These are phyloP conservation scores for Leccinum holopus DNA, from an alignment of 1,284 basidiomycete genomes.

Conservation along the genomic window DNA sequence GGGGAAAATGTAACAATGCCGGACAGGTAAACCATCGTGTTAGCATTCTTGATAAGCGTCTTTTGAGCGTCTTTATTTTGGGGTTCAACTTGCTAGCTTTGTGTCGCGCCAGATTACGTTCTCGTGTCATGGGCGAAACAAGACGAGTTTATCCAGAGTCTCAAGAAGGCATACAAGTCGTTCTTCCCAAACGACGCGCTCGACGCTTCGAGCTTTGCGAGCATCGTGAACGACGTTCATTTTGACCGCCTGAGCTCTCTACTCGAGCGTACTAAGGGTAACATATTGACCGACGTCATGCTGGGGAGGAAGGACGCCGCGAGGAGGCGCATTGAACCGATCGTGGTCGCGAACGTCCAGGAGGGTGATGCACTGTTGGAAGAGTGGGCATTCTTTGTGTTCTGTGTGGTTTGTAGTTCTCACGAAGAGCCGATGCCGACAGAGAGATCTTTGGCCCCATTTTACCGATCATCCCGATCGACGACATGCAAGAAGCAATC, in stretches of 20 bases:
- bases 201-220: slow-evolving; percentile 13
- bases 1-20: slow-evolving; percentile 54
- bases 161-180: slow-evolving; percentile 40
- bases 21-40: slow-evolving; percentile 42
- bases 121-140: slow-evolving; percentile 50
- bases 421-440: background rate
- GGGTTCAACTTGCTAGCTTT: slow-evolving; percentile 39
- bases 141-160: slow-evolving; percentile 50
- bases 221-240: slow-evolving; percentile 26
- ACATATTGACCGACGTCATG: slow-evolving; percentile 44
- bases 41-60: background rate
- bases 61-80: background rate
- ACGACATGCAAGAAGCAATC: slow-evolving; percentile 37
- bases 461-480: slow-evolving; percentile 61
- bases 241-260: slow-evolving; percentile 33
- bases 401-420: background rate
- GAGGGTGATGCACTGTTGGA: slow-evolving; percentile 27
- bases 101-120: slow-evolving; percentile 66
- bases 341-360: slow-evolving; percentile 20
- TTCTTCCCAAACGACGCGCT: slow-evolving; percentile 35
- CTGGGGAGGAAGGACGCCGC: slow-evolving; percentile 49
- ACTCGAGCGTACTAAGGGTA: slow-evolving; percentile 53
- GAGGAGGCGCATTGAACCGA: slow-evolving; percentile 28
- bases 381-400: slow-evolving; percentile 20
- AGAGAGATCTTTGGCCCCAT: slow-evolving; percentile 72